phyloP scores from a whole-genome alignment of 108 stramenopile genomes.

The Cyclostephanos tholiformis region DNA sequence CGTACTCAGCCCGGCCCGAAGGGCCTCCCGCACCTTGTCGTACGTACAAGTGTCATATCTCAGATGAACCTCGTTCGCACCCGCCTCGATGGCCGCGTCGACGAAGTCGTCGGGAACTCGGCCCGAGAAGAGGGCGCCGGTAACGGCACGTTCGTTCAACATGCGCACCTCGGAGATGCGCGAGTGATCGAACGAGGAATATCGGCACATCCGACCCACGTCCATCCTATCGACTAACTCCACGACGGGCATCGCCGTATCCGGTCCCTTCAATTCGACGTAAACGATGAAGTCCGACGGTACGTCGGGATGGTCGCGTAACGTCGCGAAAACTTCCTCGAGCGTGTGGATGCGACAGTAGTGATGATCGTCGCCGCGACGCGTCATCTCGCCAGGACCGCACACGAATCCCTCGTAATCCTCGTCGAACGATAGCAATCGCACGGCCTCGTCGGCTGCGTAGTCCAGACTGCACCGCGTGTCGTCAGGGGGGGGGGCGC shows the following conservation, averaged over 20 bases:
- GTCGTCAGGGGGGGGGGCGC: background rate
- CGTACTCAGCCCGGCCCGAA: slow-evolving; percentile 55
- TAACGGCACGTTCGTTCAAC: slow-evolving; percentile 51
- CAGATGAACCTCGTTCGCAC: slow-evolving; percentile 78
- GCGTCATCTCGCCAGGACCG: slow-evolving; percentile 48
- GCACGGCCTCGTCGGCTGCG: slow-evolving; percentile 54
- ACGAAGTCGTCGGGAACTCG: slow-evolving; percentile 56
- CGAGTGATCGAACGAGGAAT: slow-evolving; percentile 65
- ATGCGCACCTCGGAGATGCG: slow-evolving; percentile 54
- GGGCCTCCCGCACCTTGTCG: slow-evolving; percentile 56
- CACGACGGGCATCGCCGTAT: slow-evolving; percentile 58
- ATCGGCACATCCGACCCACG: slow-evolving; percentile 64
- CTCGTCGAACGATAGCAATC: slow-evolving; percentile 59
- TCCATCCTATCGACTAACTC: slow-evolving; percentile 63
- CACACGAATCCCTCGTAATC: slow-evolving; percentile 69
- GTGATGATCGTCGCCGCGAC: slow-evolving; percentile 27
- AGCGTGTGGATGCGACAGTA: slow-evolving; percentile 68
- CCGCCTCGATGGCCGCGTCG: slow-evolving; percentile 52
- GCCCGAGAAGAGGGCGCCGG: slow-evolving; percentile 69
- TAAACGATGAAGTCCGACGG: slow-evolving; percentile 51
- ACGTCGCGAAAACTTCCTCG: slow-evolving; percentile 59
- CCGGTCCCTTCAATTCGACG: slow-evolving; percentile 85
- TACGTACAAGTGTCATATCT: slow-evolving; percentile 74
- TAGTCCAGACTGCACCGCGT: slow-evolving; percentile 51
- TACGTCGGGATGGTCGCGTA: slow-evolving; percentile 50